A percentile compares a stretch with the other conserved stretches of the same genome.
These are phyloP conservation scores for Penicillium sp. DNA, from an alignment of 2,329 filamentous ascomycete species.

Conservation along the genomic window DNA sequence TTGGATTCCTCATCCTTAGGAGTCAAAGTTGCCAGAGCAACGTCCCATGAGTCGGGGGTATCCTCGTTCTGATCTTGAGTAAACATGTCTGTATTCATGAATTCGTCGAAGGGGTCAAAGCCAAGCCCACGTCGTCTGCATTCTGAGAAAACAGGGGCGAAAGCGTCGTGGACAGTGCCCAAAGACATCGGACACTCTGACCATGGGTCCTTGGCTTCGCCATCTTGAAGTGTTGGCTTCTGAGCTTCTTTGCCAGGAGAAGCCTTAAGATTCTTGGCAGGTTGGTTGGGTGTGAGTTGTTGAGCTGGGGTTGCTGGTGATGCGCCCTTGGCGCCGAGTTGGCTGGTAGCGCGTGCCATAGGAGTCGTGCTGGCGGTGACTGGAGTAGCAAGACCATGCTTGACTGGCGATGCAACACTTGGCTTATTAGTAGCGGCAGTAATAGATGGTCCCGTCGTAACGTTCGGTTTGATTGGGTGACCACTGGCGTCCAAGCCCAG, in stretches of 20 bases:
- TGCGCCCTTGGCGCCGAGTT: slow-evolving; percentile 36
- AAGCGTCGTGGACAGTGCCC: slow-evolving; percentile 43
- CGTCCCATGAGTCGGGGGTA: slow-evolving; percentile 44
- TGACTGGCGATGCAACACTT: slow-evolving; percentile 27
- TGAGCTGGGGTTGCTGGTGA: slow-evolving; percentile 40
- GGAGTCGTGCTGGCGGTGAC: slow-evolving; percentile 33
- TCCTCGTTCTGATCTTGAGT: slow-evolving; percentile 36
- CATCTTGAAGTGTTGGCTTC: slow-evolving; percentile 25
- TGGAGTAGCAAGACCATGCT: slow-evolving; percentile 36
- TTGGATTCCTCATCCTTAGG: slow-evolving; percentile 35
- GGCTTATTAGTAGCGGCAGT: slow-evolving; percentile 19
- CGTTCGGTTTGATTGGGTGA: slow-evolving; percentile 22
- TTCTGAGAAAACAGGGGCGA: slow-evolving; percentile 26
- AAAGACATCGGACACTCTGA: slow-evolving; percentile 42
- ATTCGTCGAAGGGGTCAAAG: slow-evolving; percentile 42
- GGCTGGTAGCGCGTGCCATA: slow-evolving; percentile 39
- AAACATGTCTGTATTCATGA: slow-evolving; percentile 43
- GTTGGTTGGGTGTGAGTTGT: slow-evolving; percentile 35
- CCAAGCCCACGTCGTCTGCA: slow-evolving; percentile 26
- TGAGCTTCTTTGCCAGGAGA: slow-evolving; percentile 30
- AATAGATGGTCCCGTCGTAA: slow-evolving; percentile 13
- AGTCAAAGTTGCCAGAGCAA: slow-evolving; percentile 39
- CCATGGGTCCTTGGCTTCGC: slow-evolving; percentile 40
- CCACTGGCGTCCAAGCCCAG: slow-evolving; percentile 48
- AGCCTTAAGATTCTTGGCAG: slow-evolving; percentile 32